These are phyloP conservation scores for Luzula sylvatica DNA, from an alignment of 176 grass and related monocot species.

Conservation along the genomic window DNA sequence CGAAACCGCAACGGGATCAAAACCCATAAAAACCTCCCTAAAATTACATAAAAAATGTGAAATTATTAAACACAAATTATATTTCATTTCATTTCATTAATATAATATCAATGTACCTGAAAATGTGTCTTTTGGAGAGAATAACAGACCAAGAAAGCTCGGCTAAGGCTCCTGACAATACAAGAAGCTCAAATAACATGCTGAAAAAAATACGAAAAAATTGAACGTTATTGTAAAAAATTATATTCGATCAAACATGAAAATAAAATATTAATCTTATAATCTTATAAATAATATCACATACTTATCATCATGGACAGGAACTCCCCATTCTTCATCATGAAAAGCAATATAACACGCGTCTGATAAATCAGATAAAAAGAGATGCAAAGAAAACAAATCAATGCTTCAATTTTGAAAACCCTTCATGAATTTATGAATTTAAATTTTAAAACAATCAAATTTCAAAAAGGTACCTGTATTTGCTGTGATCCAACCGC, in stretches of 20 bases:
- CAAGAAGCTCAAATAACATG: slow-evolving; percentile 87
- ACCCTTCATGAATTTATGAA: not conserved
- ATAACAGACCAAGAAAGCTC: slow-evolving; percentile 89
- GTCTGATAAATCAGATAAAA: slow-evolving; percentile 49
- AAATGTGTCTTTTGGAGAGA: slow-evolving; percentile 80
- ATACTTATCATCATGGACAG: slow-evolving; percentile 90
- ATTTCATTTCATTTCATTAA: not conserved
- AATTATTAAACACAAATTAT: not conserved
- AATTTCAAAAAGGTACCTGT: slow-evolving; percentile 40
- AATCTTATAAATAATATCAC: slow-evolving; percentile 3
- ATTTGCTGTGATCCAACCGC: slow-evolving; percentile 75
- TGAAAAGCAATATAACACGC: slow-evolving; percentile 80
- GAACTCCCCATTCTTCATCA: slow-evolving; percentile 91
- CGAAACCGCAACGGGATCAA: slow-evolving; percentile 54
- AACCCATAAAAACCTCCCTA: slow-evolving; percentile 91
- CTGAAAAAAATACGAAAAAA: slow-evolving; percentile 35
- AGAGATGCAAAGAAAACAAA: slow-evolving; percentile 12
- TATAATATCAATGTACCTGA: slow-evolving; percentile 37
- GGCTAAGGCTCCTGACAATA: slow-evolving; percentile 75
- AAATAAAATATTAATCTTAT: not conserved
- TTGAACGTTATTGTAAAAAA: slow-evolving; percentile 27
- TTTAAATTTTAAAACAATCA: not conserved
- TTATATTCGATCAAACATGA: slow-evolving; percentile 14
- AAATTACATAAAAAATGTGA: slow-evolving; percentile 1
- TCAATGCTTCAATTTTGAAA: slow-evolving; percentile 7